phyloP scores from a whole-genome alignment of 106 monocot species.

The Amphibolis antarctica region DNA sequence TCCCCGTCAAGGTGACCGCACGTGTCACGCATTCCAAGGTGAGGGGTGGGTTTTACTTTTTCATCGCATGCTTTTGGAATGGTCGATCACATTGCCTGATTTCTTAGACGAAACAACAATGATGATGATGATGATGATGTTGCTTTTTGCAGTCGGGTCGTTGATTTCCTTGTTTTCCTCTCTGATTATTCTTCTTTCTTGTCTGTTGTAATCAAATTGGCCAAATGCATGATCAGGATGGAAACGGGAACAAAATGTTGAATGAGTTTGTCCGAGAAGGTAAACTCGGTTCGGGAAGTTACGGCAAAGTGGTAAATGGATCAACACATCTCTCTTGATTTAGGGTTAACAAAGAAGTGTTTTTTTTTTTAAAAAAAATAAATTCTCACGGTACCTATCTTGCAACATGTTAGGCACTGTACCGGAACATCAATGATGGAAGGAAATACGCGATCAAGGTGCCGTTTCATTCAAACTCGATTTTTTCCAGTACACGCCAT shows the following conservation, averaged over 20 bases:
- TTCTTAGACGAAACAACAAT: no score
- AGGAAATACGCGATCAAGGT: slow-evolving; percentile 80
- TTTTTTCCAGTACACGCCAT: background rate
- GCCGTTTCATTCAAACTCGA: background rate
- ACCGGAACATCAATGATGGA: slow-evolving; percentile 48
- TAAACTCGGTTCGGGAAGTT: slow-evolving; percentile 81
- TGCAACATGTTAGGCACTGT: slow-evolving; percentile 36
- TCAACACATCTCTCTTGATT: background rate
- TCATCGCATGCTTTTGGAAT: background rate
- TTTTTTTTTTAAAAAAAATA: background rate
- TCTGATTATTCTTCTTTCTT: no score
- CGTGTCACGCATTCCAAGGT: slow-evolving; percentile 41
- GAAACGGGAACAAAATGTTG: slow-evolving; percentile 75
- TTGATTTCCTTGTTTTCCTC: no score
- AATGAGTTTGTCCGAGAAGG: slow-evolving; percentile 66
- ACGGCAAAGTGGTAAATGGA: slow-evolving; percentile 89
- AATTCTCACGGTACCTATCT: background rate
- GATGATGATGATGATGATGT: no score
- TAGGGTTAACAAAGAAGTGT: background rate
- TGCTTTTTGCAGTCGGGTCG: no score
- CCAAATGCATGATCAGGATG: slow-evolving; percentile 48
- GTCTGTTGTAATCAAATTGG: no score
- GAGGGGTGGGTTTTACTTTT: background rate
- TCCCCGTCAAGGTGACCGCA: slow-evolving; percentile 65
- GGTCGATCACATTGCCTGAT: no score